Evolutionary conservation across 305 asterid species (phyloP), one percentile per base, ranked within the genome.

Genomic region (Rubia peregrina): DNA sequence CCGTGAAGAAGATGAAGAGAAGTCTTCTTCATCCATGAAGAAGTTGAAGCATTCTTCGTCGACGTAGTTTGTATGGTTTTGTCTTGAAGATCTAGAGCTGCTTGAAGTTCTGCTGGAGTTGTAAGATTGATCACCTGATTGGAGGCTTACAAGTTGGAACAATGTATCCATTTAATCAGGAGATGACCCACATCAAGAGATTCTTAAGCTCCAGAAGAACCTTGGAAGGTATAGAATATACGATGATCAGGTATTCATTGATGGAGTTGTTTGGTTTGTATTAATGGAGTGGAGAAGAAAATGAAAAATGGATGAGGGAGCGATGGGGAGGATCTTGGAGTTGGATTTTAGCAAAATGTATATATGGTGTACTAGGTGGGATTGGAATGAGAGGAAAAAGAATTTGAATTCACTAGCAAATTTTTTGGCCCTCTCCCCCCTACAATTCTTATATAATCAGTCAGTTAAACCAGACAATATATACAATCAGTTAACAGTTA

Each of bases 21-120:
- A 85, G 55, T 91, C 96, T 49, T 91, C 96, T 80, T 91, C 95
- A 88, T 94, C 97, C 99, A 94, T 94, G 96, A 85, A 91, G 83
- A 89, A 59, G 82, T 86, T 85, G 97, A 89, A 91, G 98, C 99
- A 94, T 94, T 88, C 98, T 74, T 88, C 67, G 55, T 65, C 86
- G 51, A 75, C 66, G 61, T 44, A 19, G 61, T 26, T 55, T 30
- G 36, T 44, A 0, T 72, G 65, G 82, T 83, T 81, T 49, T 81
- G 89, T 71, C 70, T 76, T 51, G 94, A 89, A 68, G 98, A 89
- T 84, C 83, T 79, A 6, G 97, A 86, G 85, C 87, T 90, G 88
- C 87, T 87, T 9, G 98, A 88, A 56, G 92, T 87, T 76, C 85
- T 74, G 77, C 90, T 92, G 30, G 96, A 90, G 75, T 86, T 86